These are phyloP conservation scores for Knufia petricola DNA, from an alignment of 2,329 filamentous ascomycete species.

Conservation along the genomic window DNA sequence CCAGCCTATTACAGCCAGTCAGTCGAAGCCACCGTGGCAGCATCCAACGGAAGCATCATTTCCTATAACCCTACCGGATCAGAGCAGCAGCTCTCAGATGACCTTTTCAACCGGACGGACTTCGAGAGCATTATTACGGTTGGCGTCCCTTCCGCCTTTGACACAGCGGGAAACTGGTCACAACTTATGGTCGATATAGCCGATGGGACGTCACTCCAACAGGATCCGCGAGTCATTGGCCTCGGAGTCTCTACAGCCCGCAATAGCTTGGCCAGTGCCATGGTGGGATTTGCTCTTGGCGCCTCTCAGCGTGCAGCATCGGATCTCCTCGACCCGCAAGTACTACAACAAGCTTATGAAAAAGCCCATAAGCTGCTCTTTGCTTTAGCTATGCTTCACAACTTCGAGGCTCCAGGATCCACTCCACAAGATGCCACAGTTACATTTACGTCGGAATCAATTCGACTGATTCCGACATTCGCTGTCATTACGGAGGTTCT, in stretches of 20 bases:
- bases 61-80: neutral
- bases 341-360: slow-evolving; percentile 29
- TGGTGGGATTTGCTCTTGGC: slow-evolving; percentile 33
- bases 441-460: neutral
- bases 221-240: slow-evolving; percentile 10
- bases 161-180: neutral
- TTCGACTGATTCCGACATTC: neutral
- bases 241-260: slow-evolving; percentile 20
- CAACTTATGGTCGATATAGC: neutral
- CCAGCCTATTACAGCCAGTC: slow-evolving; percentile 39
- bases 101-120: slow-evolving; percentile 30
- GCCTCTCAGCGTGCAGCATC: slow-evolving; percentile 22
- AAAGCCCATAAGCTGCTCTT: slow-evolving; percentile 37
- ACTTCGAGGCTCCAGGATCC: neutral
- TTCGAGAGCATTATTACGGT: slow-evolving; percentile 31
- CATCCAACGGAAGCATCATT: neutral
- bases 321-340: slow-evolving; percentile 28
- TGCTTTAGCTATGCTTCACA: slow-evolving; percentile 19
- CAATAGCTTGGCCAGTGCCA: slow-evolving; percentile 22
- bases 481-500: neutral
- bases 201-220: neutral
- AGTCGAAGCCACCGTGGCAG: slow-evolving; percentile 35
- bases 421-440: neutral
- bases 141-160: slow-evolving; percentile 13
- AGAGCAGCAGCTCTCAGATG: slow-evolving; percentile 13